Evolutionary conservation across 2,329 filamentous ascomycete species (phyloP).

Genomic region (Davidsoniella virescens): DNA sequence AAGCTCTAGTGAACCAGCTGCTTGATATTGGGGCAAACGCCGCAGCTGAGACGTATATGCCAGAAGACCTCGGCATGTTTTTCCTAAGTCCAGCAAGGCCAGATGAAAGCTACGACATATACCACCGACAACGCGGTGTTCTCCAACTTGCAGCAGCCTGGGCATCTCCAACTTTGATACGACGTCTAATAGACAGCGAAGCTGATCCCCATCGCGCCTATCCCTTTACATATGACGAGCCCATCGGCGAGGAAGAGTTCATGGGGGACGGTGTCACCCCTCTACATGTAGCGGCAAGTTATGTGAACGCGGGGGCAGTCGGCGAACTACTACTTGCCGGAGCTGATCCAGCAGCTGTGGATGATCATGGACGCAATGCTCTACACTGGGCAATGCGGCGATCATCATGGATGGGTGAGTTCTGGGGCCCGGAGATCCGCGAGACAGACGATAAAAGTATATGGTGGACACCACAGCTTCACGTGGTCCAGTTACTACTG

Average conservation of each 20-base stretch:
- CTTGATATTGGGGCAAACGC: conserved; percentile 2
- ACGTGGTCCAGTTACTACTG: neutral
- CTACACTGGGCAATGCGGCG: conserved; percentile 7
- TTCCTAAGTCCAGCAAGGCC: neutral
- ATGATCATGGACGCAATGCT: neutral
- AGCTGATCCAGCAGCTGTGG: neutral
- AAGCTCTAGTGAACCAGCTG: neutral
- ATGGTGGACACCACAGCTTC: conserved; percentile 4
- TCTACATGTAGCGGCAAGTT: conserved; percentile 3
- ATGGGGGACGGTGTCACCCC: neutral
- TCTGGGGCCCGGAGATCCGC: conserved; percentile 1
- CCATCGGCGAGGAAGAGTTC: neutral
- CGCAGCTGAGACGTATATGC: neutral
- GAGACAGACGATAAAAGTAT: neutral
- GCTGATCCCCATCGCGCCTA: neutral
- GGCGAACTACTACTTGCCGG: neutral
- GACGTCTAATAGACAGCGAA: neutral
- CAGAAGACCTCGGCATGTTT: neutral
- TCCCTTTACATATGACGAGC: conserved; percentile 1
- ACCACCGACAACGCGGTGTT: neutral
- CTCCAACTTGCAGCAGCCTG: conserved; percentile 1
- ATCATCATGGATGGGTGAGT: conserved; percentile 6
- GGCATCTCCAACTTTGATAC: conserved; percentile 2
- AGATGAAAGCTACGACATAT: neutral
- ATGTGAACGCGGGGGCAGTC: neutral